phyloP scores from a whole-genome alignment of 192 early-diverging fungal species.

The Rhizophagus clarus region DNA sequence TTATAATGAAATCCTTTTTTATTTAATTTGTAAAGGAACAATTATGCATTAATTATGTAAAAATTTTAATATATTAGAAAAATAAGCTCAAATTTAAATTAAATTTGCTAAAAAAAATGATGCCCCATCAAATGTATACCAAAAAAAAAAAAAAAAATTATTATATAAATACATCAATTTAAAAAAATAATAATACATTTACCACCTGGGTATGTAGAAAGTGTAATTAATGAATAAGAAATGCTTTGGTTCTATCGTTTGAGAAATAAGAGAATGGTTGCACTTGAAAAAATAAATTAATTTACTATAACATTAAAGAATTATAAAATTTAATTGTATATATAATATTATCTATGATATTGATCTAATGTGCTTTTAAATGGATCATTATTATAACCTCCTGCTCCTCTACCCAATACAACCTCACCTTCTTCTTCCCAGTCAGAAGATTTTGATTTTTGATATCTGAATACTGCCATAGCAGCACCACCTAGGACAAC shows the following conservation, averaged over 20 bases:
- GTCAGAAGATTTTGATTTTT: neutral
- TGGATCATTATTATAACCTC: neutral
- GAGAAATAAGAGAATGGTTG: neutral
- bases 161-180: neutral
- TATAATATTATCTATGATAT: neutral
- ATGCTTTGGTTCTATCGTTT: neutral
- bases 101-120: no score
- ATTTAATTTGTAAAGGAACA: no score
- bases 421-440: conserved; percentile 17
- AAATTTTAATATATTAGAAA: no score
- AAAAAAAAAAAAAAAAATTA: no score
- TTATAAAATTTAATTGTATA: neutral
- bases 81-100: no score
- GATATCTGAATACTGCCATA: neutral
- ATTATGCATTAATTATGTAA: no score
- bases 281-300: neutral
- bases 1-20: no score
- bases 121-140: no score
- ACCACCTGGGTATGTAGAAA: neutral
- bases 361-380: conserved; percentile 22
- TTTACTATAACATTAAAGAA: no score
- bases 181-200: neutral
- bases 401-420: neutral
- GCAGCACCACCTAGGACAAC: neutral
- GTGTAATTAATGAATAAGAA: neutral